Evolutionary conservation across 768 basidiomycete species (phyloP), one percentile per base, ranked within the genome.

Genomic region (Asterophora parasitica): DNA sequence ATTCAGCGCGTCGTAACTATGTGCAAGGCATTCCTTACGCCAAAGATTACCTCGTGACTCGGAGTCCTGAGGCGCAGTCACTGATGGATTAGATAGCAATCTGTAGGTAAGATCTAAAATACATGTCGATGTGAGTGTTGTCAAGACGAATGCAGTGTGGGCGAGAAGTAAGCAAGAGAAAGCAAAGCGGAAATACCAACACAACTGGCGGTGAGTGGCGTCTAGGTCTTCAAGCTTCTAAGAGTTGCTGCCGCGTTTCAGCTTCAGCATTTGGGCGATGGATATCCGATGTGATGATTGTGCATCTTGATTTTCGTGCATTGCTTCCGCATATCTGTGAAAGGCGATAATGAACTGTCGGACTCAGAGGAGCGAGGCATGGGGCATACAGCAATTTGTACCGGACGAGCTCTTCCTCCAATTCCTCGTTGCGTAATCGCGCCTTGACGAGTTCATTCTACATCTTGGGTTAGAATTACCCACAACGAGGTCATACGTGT

Each of bases 371-470:
- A 30, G 46, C 34, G 20, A 32, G 7, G 51, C 51, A 30, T 23
- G 26, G 9, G 6, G 72, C 86, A 63, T 58, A 93, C 89, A 95
- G 63, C 37, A 96, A 71, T 68, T 96, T 96, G 69, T 96, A 97
- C 34, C 88, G 82, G 32, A 99, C 94, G 13, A 99, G 79, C 64
- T 98, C 92, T 48, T 83, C 78, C 65, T 98, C 96, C 50, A 95
- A 75, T 62, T 97, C 93, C 62, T 99, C 95, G 56, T 90, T 89
- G 50, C 85, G 82, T 33, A 98, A 69, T 43, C 93, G 81, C 48
- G 85, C 77, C 72, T 84, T 90, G 3, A 98, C 96, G 3, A 98
- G 78, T 62, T 95, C 86, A 57, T 94, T 92, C 89, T 92, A 36
- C n/a, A 46, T 30, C 7, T 39, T 19, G 15, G 11, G 11, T 40